Conservation (phyloP, 352 stramenopile species). For the Phytophthora sp. region DNA sequence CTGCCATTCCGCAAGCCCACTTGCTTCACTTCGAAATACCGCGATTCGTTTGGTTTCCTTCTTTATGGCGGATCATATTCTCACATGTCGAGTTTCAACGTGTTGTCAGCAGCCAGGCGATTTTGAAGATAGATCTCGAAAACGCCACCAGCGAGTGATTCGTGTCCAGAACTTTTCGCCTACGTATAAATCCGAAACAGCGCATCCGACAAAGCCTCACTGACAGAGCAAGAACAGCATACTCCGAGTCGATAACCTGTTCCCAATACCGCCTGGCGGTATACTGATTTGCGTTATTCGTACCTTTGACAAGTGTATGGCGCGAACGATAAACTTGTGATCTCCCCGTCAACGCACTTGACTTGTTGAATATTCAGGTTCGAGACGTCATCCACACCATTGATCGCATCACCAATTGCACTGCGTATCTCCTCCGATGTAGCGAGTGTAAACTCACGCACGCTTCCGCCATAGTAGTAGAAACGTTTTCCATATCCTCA, state of each 20-base stretch:
- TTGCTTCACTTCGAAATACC: conserved; percentile 10
- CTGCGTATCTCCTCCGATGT: background rate
- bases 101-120: conserved; percentile 17
- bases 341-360: background rate
- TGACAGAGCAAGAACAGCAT: conserved; percentile 15
- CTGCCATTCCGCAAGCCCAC: conserved; percentile 9
- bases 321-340: conserved; percentile 26
- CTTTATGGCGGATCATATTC: conserved; percentile 14
- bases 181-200: no score
- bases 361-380: background rate
- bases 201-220: no score
- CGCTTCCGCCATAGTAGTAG: conserved; percentile 23
- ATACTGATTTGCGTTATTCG: background rate
- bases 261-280: conserved; percentile 8
- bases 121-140: no score
- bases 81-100: conserved; percentile 8
- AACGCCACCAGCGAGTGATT: no score
- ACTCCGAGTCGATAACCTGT: conserved; percentile 22
- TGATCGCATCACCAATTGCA: conserved; percentile 2
- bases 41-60: conserved; percentile 7
- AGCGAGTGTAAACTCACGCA: conserved; percentile 17
- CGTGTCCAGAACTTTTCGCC: no score
- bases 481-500: conserved; percentile 20
- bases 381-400: conserved; percentile 11
- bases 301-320: conserved; percentile 18